These are phyloP conservation scores for Vigna reflexopilosa DNA, from an alignment of 306 rosid genomes.

Conservation along the genomic window DNA sequence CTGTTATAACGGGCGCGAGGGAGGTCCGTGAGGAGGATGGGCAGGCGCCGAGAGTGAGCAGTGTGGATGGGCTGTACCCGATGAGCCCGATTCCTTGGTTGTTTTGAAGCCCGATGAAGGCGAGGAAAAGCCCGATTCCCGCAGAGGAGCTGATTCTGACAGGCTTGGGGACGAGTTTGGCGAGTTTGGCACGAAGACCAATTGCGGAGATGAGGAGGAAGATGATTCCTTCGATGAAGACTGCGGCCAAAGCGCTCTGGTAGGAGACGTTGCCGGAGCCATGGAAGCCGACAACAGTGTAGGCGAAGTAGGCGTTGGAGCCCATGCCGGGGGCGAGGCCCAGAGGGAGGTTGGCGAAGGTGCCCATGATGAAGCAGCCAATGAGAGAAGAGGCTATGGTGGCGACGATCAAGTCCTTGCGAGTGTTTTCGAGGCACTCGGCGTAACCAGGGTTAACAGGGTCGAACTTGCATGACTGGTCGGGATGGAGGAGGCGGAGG, in stretches of 20 bases:
- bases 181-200: constrained; percentile 83
- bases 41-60: constrained; percentile 79
- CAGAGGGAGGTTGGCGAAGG: constrained; percentile 87
- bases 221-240: constrained; percentile 81
- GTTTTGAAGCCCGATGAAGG: constrained; percentile 88
- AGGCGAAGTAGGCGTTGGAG: constrained; percentile 92
- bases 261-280: constrained; percentile 91
- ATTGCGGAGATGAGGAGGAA: constrained; percentile 70
- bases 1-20: constrained; percentile 68
- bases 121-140: constrained; percentile 91
- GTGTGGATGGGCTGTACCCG: constrained; percentile 78
- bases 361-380: constrained; percentile 92
- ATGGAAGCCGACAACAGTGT: constrained; percentile 96
- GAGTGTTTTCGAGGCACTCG: constrained; percentile 66
- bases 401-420: constrained; percentile 89
- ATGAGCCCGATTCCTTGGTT: constrained; percentile 86
- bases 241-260: constrained; percentile 84
- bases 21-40: constrained; percentile 65
- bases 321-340: constrained; percentile 99
- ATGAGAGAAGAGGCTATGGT: constrained; percentile 83
- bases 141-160: constrained; percentile 95
- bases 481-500: constrained; percentile 64
- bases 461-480: constrained; percentile 65
- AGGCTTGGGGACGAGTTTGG: constrained; percentile 87
- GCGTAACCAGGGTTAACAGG: constrained; percentile 92